These are phyloP conservation scores for Filobasidium floriforme DNA, from an alignment of 768 basidiomycete genomes.

Conservation along the genomic window DNA sequence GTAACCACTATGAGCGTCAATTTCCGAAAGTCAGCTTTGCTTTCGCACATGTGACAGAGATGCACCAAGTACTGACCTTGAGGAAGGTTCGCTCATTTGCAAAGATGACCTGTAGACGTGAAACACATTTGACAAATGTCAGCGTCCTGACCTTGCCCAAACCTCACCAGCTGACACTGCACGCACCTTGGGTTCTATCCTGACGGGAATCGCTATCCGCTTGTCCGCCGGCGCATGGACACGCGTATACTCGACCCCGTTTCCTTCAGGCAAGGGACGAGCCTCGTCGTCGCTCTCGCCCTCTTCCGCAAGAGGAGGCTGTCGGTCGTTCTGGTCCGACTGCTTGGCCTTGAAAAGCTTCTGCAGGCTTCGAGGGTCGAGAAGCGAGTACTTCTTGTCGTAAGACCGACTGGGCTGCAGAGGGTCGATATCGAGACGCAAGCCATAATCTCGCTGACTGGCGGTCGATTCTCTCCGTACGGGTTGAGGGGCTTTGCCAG, in stretches of 20 bases:
- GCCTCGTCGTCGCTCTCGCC: constrained; percentile 31
- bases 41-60: constrained; percentile 2
- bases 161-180: background rate
- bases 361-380: constrained; percentile 59
- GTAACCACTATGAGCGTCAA: constrained; percentile 32
- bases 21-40: constrained; percentile 1
- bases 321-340: constrained; percentile 30
- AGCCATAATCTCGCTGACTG: constrained; percentile 28
- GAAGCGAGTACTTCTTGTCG: constrained; percentile 57
- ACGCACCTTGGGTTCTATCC: constrained; percentile 87
- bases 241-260: constrained; percentile 47
- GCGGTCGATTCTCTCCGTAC: constrained; percentile 3
- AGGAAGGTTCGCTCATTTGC: constrained; percentile 74
- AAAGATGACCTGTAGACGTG: constrained; percentile 56
- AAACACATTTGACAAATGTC: background rate
- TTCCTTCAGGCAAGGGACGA: constrained; percentile 50
- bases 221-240: constrained; percentile 80
- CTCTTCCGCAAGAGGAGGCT: constrained; percentile 36
- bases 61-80: constrained; percentile 51
- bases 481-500: constrained; percentile 19
- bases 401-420: constrained; percentile 74
- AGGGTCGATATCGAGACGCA: constrained; percentile 59
- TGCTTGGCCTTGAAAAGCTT: constrained; percentile 43
- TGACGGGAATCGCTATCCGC: constrained; percentile 83
- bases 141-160: background rate